Evolutionary conservation across 2,329 filamentous ascomycete genomes (phyloP).

Genomic region (Phoma sp.): DNA sequence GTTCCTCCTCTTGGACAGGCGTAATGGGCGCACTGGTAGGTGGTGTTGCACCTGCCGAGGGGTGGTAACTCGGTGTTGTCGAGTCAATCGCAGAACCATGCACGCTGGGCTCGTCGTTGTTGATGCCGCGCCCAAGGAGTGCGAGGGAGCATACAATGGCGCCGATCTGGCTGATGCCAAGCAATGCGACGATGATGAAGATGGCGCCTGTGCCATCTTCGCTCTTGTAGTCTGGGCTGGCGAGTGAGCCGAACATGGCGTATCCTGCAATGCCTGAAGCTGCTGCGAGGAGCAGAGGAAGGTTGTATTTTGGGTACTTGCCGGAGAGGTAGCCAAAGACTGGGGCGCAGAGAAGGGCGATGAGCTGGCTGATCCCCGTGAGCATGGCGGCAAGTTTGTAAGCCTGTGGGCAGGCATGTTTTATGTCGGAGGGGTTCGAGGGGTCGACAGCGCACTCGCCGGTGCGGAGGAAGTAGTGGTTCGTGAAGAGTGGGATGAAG

Average conservation of each 20-base stretch:
- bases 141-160: constrained; percentile 96
- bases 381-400: constrained; percentile 88
- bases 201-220: constrained; percentile 72
- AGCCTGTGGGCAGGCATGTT: constrained; percentile 81
- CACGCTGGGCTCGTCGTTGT: constrained; percentile 54
- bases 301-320: constrained; percentile 67
- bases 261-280: constrained; percentile 81
- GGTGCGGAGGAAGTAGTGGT: constrained; percentile 83
- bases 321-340: constrained; percentile 86
- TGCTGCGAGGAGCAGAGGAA: constrained; percentile 76
- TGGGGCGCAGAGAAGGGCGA: constrained; percentile 84
- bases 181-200: constrained; percentile 77
- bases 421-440: constrained; percentile 66
- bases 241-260: constrained; percentile 73
- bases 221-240: constrained; percentile 76
- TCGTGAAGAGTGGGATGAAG: constrained; percentile 92
- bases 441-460: constrained; percentile 72
- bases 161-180: constrained; percentile 94
- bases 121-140: constrained; percentile 80
- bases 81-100: constrained; percentile 11
- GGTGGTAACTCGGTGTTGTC: constrained; percentile 30
- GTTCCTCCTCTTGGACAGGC: constrained; percentile 37
- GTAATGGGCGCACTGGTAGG: constrained; percentile 39
- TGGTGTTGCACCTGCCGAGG: constrained; percentile 44
- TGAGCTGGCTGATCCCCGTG: constrained; percentile 85